phyloP scores from a whole-genome alignment of 352 stramenopile species.

The Globisporangium alternatum region DNA sequence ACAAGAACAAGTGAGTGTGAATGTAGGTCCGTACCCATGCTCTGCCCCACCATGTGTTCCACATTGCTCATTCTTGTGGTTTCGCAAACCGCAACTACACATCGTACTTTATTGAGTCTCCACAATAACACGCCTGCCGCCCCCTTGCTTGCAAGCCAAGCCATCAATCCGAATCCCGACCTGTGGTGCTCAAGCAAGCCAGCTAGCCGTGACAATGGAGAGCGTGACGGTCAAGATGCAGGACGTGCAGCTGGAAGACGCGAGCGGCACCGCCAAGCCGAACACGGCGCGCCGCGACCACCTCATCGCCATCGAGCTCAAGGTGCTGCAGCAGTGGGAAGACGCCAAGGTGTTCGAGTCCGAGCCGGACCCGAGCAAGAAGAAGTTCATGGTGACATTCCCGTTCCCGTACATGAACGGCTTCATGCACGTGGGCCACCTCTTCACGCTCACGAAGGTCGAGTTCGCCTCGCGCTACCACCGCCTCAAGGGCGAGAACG shows the following conservation, averaged over 20 bases:
- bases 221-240: slow-evolving; percentile 80
- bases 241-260: slow-evolving; percentile 67
- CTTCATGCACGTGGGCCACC: slow-evolving; percentile 97
- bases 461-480: slow-evolving; percentile 92
- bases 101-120: slow-evolving; percentile 1
- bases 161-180: slow-evolving; percentile 17
- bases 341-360: slow-evolving; percentile 90
- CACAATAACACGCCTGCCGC: not conserved
- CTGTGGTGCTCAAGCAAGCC: slow-evolving; percentile 6
- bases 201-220: slow-evolving; percentile 37
- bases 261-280: slow-evolving; percentile 28
- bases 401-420: slow-evolving; percentile 99
- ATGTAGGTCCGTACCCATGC: slow-evolving; percentile 8
- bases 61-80: slow-evolving; percentile 9
- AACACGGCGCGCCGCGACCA: slow-evolving; percentile 89
- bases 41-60: not conserved
- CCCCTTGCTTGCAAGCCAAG: slow-evolving; percentile 6
- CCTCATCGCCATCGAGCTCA: slow-evolving; percentile 90
- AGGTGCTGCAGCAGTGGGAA: slow-evolving; percentile 89
- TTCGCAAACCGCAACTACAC: not conserved
- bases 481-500: slow-evolving; percentile 98
- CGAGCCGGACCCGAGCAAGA: slow-evolving; percentile 67
- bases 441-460: slow-evolving; percentile 99
- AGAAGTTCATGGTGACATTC: slow-evolving; percentile 99
- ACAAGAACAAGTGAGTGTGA: not conserved